Conservation (phyloP, 225 moss, liverwort and hornwort genomes). For the Takakia lepidozioides region DNA sequence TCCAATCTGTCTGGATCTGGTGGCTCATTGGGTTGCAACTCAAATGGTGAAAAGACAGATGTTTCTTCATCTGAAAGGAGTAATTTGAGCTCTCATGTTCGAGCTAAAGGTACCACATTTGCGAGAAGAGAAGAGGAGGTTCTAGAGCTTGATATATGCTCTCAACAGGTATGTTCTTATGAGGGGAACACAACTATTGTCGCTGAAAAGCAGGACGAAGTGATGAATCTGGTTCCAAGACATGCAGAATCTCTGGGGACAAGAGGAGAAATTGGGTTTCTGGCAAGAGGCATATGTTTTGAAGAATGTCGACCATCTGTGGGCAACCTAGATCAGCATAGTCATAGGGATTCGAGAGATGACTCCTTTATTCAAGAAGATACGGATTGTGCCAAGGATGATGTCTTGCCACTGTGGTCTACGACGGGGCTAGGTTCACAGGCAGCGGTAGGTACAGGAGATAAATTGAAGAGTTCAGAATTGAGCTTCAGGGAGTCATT, state of each 20-base stretch:
- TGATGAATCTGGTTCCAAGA: slow-evolving; percentile 8
- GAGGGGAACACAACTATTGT: no score
- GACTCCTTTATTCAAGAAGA: slow-evolving; percentile 13
- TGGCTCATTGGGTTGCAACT: no score
- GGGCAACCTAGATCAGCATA: slow-evolving; percentile 6
- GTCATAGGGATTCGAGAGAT: slow-evolving; percentile 19
- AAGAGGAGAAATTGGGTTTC: no score
- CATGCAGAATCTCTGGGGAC: no score
- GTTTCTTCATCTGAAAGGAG: slow-evolving; percentile 4
- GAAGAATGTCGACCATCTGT: no score
- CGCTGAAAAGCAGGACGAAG: no score
- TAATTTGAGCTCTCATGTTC: slow-evolving; percentile 8
- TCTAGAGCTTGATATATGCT: slow-evolving; percentile 4
- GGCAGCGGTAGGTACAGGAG: slow-evolving; percentile 9
- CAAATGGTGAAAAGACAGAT: neutral
- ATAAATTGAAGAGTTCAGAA: slow-evolving; percentile 6
- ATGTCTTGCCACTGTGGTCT: slow-evolving; percentile 1
- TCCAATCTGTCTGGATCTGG: no score
- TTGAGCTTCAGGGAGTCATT: slow-evolving; percentile 71
- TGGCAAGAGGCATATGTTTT: no score
- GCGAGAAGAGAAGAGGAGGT: slow-evolving; percentile 7
- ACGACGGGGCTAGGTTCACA: slow-evolving; percentile 5
- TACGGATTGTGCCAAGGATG: slow-evolving; percentile 8
- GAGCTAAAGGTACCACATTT: slow-evolving; percentile 2
- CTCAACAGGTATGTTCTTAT: slow-evolving; percentile 2